Evolutionary conservation across 2,329 filamentous ascomycete species (phyloP).

Genomic region (Neodidymelliopsis sp.): DNA sequence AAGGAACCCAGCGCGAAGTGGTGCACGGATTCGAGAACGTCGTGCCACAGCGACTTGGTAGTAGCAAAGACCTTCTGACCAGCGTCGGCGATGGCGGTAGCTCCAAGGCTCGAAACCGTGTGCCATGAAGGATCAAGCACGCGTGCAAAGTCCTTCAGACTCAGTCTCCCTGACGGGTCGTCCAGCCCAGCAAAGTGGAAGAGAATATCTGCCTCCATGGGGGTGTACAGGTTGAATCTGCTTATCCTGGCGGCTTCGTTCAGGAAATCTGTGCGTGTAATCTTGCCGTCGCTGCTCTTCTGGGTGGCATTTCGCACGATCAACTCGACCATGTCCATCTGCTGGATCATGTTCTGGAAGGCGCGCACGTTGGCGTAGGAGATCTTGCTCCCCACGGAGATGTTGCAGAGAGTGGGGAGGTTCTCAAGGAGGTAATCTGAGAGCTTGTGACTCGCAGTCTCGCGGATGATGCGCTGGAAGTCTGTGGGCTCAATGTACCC

Average conservation of each 20-base stretch:
- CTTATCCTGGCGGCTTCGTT: constrained; percentile 92
- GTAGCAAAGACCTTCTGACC: constrained; percentile 63
- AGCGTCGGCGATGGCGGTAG: constrained; percentile 55
- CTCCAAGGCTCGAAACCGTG: constrained; percentile 65
- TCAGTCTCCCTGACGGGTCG: constrained; percentile 83
- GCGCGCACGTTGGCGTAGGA: constrained; percentile 97
- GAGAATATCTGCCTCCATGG: constrained; percentile 97
- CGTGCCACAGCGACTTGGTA: constrained; percentile 66
- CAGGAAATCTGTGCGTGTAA: constrained; percentile 91
- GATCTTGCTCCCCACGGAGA: constrained; percentile 88
- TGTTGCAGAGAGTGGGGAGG: constrained; percentile 92
- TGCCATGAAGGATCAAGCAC: constrained; percentile 95
- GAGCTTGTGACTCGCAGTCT: constrained; percentile 93
- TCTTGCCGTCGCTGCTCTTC: constrained; percentile 88
- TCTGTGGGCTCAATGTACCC: constrained; percentile 95
- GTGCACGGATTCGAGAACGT: constrained; percentile 79
- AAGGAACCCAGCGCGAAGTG: constrained; percentile 90
- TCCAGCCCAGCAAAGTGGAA: constrained; percentile 98
- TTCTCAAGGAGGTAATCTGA: constrained; percentile 95
- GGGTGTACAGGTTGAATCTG: constrained; percentile 94
- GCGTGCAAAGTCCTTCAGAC: constrained; percentile 86
- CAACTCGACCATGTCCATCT: constrained; percentile 97
- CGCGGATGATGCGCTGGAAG: constrained; percentile 94
- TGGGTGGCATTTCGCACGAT: constrained; percentile 86
- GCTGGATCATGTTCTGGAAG: constrained; percentile 96